Evolutionary conservation across 768 basidiomycete genomes (phyloP).

Genomic region (Russula brevipes): DNA sequence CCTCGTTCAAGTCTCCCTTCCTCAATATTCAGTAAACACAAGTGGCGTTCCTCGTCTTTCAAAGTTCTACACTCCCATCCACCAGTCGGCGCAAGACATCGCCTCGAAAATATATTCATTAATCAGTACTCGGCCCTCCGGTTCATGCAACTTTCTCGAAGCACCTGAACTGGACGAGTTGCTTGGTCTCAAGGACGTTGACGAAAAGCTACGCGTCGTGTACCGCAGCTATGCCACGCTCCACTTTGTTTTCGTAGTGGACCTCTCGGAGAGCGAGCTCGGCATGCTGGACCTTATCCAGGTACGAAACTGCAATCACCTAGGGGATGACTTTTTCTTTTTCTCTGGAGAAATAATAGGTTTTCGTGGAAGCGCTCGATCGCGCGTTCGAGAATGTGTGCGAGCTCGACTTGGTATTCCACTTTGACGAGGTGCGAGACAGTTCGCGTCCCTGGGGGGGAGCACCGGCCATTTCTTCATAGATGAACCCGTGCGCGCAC

Average conservation of each 20-base stretch:
- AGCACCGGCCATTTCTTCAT: neutral
- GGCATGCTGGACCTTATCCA: conserved; percentile 96
- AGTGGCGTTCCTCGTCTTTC: conserved; percentile 79
- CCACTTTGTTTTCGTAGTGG: conserved; percentile 96
- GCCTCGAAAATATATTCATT: conserved; percentile 89
- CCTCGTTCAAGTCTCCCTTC: conserved; percentile 6
- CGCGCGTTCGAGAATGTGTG: conserved; percentile 97
- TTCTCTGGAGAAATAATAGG: conserved; percentile 42
- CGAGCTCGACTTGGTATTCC: conserved; percentile 96
- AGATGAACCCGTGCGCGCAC: neutral
- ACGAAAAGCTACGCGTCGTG: conserved; percentile 74
- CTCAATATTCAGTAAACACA: conserved; percentile 70
- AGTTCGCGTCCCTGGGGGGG: neutral
- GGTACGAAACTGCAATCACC: conserved; percentile 41
- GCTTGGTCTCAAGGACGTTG: conserved; percentile 48
- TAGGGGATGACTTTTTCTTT: neutral
- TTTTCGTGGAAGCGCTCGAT: conserved; percentile 96
- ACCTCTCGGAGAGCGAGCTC: conserved; percentile 92
- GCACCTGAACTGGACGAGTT: conserved; percentile 80
- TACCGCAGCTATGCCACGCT: conserved; percentile 95
- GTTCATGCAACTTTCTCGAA: conserved; percentile 94
- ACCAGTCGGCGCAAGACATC: conserved; percentile 60
- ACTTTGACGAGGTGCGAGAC: conserved; percentile 85
- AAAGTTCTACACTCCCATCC: conserved; percentile 84
- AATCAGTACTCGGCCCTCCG: conserved; percentile 72